Evolutionary conservation across 805 yeast species (phyloP).

Genomic region (Dipodascus geniculatus): DNA sequence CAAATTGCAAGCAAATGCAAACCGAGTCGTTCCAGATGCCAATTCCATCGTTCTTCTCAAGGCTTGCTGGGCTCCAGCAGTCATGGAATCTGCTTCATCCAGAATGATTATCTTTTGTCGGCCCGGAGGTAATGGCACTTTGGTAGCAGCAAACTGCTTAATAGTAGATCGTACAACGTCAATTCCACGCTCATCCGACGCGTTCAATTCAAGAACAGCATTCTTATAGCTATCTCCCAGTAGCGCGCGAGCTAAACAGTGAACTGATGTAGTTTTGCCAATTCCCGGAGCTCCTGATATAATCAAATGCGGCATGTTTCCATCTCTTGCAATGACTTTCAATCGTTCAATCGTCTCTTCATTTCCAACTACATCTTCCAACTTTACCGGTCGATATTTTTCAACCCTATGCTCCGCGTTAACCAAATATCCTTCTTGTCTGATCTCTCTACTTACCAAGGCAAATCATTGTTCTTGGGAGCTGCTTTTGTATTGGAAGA

Average conservation of each 20-base stretch:
- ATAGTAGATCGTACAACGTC: constrained; percentile 91
- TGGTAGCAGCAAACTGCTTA: constrained; percentile 92
- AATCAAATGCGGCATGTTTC: constrained; percentile 95
- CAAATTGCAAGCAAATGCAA: constrained; percentile 97
- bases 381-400: constrained; percentile 72
- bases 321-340: constrained; percentile 75
- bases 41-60: constrained; percentile 90
- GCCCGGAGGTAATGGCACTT: constrained; percentile 76
- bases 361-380: constrained; percentile 88
- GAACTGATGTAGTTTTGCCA: constrained; percentile 91
- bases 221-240: constrained; percentile 62
- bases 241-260: constrained; percentile 77
- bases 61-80: constrained; percentile 95
- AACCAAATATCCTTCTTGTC: background rate
- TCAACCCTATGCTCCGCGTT: constrained; percentile 57
- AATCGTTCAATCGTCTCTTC: constrained; percentile 79
- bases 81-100: constrained; percentile 96
- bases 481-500: background rate
- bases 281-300: constrained; percentile 93
- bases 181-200: constrained; percentile 95
- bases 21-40: constrained; percentile 88
- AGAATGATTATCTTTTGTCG: constrained; percentile 85
- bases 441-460: background rate
- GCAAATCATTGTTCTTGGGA: background rate
- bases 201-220: constrained; percentile 88